Evolutionary conservation across 331 rosid genomes (phyloP).

Genomic region (Acacia pycnantha): DNA sequence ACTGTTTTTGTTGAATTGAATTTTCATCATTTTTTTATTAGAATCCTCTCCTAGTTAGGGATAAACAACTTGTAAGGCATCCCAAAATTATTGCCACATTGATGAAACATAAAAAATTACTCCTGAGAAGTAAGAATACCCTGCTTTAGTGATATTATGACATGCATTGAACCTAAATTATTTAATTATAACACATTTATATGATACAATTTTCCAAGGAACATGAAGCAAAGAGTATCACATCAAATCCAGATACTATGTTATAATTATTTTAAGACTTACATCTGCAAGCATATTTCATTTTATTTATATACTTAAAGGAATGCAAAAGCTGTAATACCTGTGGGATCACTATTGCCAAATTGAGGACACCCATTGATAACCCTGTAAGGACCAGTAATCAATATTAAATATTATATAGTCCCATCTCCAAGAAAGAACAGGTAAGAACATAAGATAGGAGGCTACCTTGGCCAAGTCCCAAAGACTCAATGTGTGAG

Average conservation of each 20-base stretch:
- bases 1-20: not conserved
- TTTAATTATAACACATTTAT: not conserved
- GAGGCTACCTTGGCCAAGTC: constrained; percentile 86
- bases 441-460: constrained; percentile 15
- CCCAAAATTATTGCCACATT: not conserved
- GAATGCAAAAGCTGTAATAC: constrained; percentile 47
- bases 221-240: not conserved
- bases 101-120: no score
- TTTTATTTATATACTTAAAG: not conserved
- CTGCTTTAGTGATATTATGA: not conserved
- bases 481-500: constrained; percentile 78
- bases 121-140: not conserved
- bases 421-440: constrained; percentile 4
- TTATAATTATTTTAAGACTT: constrained; percentile 5
- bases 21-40: not conserved
- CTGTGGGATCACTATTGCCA: constrained; percentile 94
- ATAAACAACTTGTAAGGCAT: not conserved
- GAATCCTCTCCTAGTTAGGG: not conserved
- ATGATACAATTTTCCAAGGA: constrained; percentile 1
- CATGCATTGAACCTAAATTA: constrained; percentile 13
- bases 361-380: constrained; percentile 93
- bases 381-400: constrained; percentile 60
- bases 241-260: constrained; percentile 13
- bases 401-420: constrained; percentile 23
- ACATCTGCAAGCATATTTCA: not conserved